Evolutionary conservation across 176 grass and related monocot genomes (phyloP).

Genomic region (Stipa capillata): DNA sequence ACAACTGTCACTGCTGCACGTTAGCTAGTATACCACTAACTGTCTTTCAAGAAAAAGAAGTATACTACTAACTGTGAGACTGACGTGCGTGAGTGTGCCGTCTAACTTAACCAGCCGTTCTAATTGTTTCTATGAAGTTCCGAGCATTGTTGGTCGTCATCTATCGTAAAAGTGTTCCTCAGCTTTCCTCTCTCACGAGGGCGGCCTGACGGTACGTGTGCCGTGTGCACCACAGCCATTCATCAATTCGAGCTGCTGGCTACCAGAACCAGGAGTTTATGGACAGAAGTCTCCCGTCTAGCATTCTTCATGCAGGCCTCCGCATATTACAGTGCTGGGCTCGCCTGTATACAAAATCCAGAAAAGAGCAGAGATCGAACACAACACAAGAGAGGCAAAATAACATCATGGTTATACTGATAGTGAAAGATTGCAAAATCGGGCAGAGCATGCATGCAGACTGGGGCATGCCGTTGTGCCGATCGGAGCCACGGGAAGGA

Average conservation of each 20-base stretch:
- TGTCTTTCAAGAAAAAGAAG: no score
- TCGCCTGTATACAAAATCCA: no score
- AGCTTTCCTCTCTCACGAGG: not conserved
- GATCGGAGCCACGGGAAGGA: not conserved
- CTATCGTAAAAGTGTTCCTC: not conserved
- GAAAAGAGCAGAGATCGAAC: not conserved
- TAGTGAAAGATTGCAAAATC: not conserved
- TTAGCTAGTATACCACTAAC: not conserved
- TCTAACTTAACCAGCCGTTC: not conserved
- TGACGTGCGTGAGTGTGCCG: not conserved
- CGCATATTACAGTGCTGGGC: not conserved
- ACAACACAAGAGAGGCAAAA: not conserved
- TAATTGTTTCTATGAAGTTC: not conserved
- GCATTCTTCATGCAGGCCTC: not conserved
- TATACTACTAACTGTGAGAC: not conserved
- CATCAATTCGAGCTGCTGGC: no score
- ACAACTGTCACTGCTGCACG: not conserved
- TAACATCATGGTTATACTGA: no score
- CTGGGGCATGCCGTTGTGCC: no score
- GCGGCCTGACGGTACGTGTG: no score
- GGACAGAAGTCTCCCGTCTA: not conserved
- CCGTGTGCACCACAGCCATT: no score
- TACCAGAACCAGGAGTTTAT: no score
- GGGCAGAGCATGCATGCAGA: not conserved
- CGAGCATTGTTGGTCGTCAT: not conserved